Evolutionary conservation across 352 stramenopile species (phyloP).

Genomic region (Phytophthora idaei): DNA sequence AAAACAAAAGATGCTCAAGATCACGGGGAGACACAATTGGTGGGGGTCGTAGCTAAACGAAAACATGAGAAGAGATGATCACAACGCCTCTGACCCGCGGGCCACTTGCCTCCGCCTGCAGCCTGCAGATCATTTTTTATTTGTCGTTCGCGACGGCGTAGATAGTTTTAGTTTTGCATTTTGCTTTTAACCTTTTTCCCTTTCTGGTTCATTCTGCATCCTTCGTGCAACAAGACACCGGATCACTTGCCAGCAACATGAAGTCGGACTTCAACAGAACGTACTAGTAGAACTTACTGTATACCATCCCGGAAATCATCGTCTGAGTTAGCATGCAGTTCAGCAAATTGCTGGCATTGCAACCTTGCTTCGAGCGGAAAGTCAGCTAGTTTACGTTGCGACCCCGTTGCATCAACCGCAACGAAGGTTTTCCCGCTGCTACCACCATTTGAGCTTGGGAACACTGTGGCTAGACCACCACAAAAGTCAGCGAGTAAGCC

Average conservation of each 20-base stretch:
- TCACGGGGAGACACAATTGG: conserved; percentile 40
- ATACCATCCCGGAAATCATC: no score
- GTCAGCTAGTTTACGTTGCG: not conserved
- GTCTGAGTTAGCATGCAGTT: conserved; percentile 5
- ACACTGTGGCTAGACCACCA: conserved; percentile 29
- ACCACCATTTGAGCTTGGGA: conserved; percentile 8
- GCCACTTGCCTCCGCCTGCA: conserved; percentile 25
- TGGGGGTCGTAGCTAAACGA: conserved; percentile 59
- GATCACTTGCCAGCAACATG: not conserved
- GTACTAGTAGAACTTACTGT: no score
- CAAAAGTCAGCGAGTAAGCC: conserved; percentile 23
- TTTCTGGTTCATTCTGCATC: conserved; percentile 17
- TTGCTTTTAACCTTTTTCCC: conserved; percentile 17
- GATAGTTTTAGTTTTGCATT: conserved; percentile 45
- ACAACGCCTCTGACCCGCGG: conserved; percentile 38
- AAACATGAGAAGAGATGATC: conserved; percentile 68
- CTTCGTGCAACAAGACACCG: not conserved
- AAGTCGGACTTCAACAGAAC: not conserved
- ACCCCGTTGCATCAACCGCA: not conserved
- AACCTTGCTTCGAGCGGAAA: conserved; percentile 25
- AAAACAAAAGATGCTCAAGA: conserved; percentile 35
- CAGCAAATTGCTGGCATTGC: conserved; percentile 33
- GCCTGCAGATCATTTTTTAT: conserved; percentile 32
- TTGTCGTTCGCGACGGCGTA: conserved; percentile 33
- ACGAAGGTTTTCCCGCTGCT: not conserved